Evolutionary conservation across 2,329 filamentous ascomycete genomes (phyloP).

Genomic region (Parascedosporium putredinis): DNA sequence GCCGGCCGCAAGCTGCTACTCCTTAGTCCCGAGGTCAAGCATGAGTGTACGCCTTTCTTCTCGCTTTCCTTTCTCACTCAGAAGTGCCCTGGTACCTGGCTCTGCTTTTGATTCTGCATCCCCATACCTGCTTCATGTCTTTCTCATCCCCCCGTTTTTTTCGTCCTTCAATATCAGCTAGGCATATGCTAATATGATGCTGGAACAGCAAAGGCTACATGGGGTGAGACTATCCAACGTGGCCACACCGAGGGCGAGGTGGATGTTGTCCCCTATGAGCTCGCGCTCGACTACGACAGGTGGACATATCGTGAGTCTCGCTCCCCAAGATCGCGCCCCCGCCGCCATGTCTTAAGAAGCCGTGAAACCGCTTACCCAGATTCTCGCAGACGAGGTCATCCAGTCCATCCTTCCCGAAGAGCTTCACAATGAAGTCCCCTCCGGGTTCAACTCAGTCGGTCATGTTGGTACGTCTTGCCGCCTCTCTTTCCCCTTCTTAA

Average conservation of each 20-base stretch:
- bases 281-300: slow-evolving; percentile 71
- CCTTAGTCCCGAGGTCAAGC: slow-evolving; percentile 44
- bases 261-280: slow-evolving; percentile 61
- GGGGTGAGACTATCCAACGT: slow-evolving; percentile 60
- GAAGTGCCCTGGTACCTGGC: too few species aligned
- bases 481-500: background rate
- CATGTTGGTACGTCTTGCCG: slow-evolving; percentile 57
- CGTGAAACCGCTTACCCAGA: slow-evolving; percentile 13
- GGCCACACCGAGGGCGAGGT: slow-evolving; percentile 60
- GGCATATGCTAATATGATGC: background rate
- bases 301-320: slow-evolving; percentile 66
- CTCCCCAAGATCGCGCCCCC: too few species aligned
- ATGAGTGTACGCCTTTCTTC: slow-evolving; percentile 28
- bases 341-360: background rate
- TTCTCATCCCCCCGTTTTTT: too few species aligned
- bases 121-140: too few species aligned
- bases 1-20: slow-evolving; percentile 53
- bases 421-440: slow-evolving; percentile 68
- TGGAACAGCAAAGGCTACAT: slow-evolving; percentile 49
- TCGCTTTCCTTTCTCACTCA: too few species aligned
- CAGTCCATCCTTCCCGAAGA: slow-evolving; percentile 70
- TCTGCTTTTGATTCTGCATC: too few species aligned
- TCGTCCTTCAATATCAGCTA: too few species aligned
- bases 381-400: slow-evolving; percentile 65
- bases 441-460: slow-evolving; percentile 79